Base-by-base conservation (phyloP, 306 rosid species). In the Malus asiatica region DNA sequence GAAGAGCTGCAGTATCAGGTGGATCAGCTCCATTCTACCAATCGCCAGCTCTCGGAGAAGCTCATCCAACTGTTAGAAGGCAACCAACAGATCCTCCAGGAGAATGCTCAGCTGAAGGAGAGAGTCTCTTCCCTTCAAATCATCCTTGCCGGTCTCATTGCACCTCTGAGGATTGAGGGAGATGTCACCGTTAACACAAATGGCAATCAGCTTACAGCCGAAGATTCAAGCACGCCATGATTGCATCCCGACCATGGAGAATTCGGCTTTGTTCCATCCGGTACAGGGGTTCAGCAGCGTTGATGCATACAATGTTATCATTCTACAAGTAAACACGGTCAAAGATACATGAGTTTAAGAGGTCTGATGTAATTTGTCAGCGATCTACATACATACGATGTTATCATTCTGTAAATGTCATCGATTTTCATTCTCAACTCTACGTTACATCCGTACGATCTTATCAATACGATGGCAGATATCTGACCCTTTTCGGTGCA, bases 71-170 rank as follows among this genome's bases (percentile, higher is more conserved):
- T 84, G 11, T 11, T 86, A 7, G 88, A 87, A 27, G 81, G 81
- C 66, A 87, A 87, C 53, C 90, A 84, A n/a, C 84, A 76, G 65
- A 79, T 77, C 15, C 77, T 87, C 65, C 86, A 76, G 23, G 88
- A 87, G 45, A 84, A 87, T 79, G 76, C 84, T 70, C 84, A 84
- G 60, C 86, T 87, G 40, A 87, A 81, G 53, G 84, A 80, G 42
- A 86, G 83, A 62, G 81, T 87, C 12, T 84, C 86, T n/a, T 79
- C 90, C 1, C 86, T 81, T 63, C 88, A 81, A 72, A 68, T 79
- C 48, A 0, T 87, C 48, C 78, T 84, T 8, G 38, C 86, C 0
- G 84, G 79, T 38, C 60, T 86, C 42, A 55, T 86, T 20, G 57
- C 60, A 18, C 85, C 83, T 48, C 11, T 72, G 51, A 57, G 77